phyloP scores from a whole-genome alignment of 2,329 filamentous ascomycete genomes.

The Thelonectria discophora region DNA sequence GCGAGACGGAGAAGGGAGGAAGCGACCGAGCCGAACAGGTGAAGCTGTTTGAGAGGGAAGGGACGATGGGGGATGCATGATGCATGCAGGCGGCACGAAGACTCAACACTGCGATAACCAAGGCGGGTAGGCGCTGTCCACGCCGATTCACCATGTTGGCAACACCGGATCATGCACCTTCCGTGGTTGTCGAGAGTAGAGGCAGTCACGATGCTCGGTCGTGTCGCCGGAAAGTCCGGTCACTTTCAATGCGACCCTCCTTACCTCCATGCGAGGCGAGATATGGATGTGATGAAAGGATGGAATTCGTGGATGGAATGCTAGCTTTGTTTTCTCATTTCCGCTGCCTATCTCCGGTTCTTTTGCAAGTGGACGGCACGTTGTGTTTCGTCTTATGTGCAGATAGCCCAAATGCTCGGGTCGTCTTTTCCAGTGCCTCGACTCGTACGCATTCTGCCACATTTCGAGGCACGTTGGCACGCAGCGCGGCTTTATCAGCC shows the following conservation, averaged over 20 bases:
- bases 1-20: not conserved
- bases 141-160: too few relatives aligned
- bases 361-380: too few relatives aligned
- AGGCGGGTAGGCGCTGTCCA: too few relatives aligned
- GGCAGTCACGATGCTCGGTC: not conserved
- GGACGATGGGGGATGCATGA: too few relatives aligned
- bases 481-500: not conserved
- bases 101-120: too few relatives aligned
- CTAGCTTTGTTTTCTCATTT: not conserved
- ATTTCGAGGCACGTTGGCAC: not conserved
- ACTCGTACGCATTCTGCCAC: not conserved
- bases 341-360: too few relatives aligned
- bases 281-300: not conserved
- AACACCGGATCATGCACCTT: too few relatives aligned
- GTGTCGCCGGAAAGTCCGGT: not conserved
- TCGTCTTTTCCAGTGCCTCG: not conserved
- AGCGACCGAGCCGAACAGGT: not conserved
- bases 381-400: too few relatives aligned
- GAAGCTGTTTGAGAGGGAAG: too few relatives aligned
- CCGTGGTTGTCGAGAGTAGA: not conserved
- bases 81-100: too few relatives aligned
- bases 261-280: not conserved
- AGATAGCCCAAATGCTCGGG: not conserved
- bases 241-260: not conserved
- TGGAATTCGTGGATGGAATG: not conserved